Evolutionary conservation across 805 yeast species (phyloP), one percentile per base, ranked within the genome.

Genomic region (Pichia kluyveri): DNA sequence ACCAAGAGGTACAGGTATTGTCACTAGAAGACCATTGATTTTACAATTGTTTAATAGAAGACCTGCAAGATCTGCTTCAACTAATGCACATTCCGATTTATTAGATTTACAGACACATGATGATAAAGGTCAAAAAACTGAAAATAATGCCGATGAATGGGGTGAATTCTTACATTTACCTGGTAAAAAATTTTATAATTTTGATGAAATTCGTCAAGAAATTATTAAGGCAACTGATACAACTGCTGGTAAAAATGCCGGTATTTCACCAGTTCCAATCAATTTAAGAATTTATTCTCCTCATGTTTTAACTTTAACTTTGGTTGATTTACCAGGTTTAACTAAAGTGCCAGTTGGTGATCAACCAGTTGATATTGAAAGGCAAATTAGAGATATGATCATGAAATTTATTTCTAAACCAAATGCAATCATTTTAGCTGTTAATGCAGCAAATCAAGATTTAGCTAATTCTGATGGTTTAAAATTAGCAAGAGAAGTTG

Each of bases 321-420:
- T 93, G 59, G 97, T 93, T 39, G 99, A 93, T 69, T 76, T 93
- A 60, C 99, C 99, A 10, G 99, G 99, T 51, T 77, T 93, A 60
- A 93, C 99, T 39, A 93, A 93, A 65, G 99, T 93, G 38, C 99
- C 99, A 5, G 96, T 93, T 48, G 99, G 99, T 44, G 99, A 93
- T 69, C 99, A 93, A 69, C 99, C 99, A 47, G 84, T 86, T 59
- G 99, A 93, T 67, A 93, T 93, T 56, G 99, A 93, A 70, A 80
- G 77, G 55, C 97, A 88, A 69, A 93, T 93, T 60, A 82, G 89
- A 61, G 96, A 89, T 54, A 83, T 93, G 88, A 73, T 93, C 43
- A 75, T 93, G 76, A 90, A 89, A 67, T 93, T 84, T 63, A 90
- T 93, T 55, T 83, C 96, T 28, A 89, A 89, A 60, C 98, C 98